A percentile compares a stretch with the other conserved stretches of the same genome.
Evolutionary conservation across 192 early-diverging fungal genomes (phyloP).

Genomic region (Coemansia sp.): DNA sequence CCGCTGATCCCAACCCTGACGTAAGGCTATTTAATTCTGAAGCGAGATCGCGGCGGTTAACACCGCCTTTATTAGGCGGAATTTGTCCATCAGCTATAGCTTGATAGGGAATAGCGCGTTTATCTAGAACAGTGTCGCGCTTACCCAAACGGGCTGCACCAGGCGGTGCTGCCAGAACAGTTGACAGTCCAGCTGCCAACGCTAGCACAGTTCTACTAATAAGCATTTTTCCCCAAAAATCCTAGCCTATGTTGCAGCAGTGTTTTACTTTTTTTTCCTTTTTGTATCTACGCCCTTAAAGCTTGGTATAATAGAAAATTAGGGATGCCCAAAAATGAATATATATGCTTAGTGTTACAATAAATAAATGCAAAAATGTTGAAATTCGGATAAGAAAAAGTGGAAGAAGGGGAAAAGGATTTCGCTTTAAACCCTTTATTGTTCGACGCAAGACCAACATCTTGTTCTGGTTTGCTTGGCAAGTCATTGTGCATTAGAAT

Average conservation of each 20-base stretch:
- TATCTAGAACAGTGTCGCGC: too few species aligned
- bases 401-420: background rate
- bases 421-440: background rate
- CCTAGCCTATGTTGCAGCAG: background rate
- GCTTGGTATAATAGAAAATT: too few species aligned
- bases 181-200: conserved; percentile 50
- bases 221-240: conserved; percentile 13
- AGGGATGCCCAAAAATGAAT: too few species aligned
- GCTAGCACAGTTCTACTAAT: conserved; percentile 19
- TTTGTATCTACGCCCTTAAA: too few species aligned
- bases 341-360: background rate
- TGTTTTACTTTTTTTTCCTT: too few species aligned
- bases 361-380: background rate
- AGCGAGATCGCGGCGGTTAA: background rate
- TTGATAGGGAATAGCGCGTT: too few species aligned
- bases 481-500: too few species aligned
- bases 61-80: too few species aligned
- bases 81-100: background rate
- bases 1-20: too few species aligned
- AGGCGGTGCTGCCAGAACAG: conserved; percentile 7
- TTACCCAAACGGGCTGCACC: too few species aligned
- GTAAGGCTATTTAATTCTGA: too few species aligned
- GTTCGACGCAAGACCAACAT: background rate
- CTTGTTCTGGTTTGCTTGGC: too few species aligned
- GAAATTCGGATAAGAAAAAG: background rate